Evolutionary conservation across 257 asterid species (phyloP).

Genomic region (Catharanthus roseus): DNA sequence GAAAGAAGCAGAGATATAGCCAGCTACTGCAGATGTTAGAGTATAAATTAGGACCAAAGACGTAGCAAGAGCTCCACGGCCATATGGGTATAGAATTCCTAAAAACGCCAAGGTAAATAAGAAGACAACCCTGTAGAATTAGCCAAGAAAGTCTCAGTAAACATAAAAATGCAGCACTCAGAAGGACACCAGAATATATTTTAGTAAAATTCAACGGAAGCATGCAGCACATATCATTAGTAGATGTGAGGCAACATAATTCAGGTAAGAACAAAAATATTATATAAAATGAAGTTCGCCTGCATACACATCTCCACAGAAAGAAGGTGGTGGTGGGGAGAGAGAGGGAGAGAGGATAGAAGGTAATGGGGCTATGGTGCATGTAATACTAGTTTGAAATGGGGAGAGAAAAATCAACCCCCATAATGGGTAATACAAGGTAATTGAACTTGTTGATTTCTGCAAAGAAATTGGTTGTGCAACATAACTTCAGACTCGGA

Average conservation of each 20-base stretch:
- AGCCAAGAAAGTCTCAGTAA: neutral
- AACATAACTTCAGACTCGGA: neutral
- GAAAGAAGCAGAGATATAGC: conserved; percentile 62
- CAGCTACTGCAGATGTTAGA: conserved; percentile 69
- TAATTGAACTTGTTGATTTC: neutral
- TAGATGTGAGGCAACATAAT: neutral
- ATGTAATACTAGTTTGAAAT: neutral
- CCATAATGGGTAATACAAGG: too few relatives aligned
- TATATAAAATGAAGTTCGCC: neutral
- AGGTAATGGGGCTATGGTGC: neutral
- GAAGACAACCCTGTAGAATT: conserved; percentile 48
- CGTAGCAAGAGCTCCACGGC: conserved; percentile 60
- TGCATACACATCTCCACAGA: neutral
- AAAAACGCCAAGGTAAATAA: conserved; percentile 51
- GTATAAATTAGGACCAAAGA: conserved; percentile 44
- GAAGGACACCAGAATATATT: neutral
- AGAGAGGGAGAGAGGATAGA: neutral
- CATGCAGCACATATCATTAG: neutral
- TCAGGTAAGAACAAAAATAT: neutral
- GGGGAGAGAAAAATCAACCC: too few relatives aligned
- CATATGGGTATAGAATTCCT: conserved; percentile 67
- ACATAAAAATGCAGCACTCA: neutral
- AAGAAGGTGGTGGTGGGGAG: too few relatives aligned
- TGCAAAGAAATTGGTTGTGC: neutral
- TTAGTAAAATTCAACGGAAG: neutral